Evolutionary conservation across 108 stramenopile genomes (phyloP), one percentile per base, ranked within the genome.

Genomic region (Cyclotella distinguenda): DNA sequence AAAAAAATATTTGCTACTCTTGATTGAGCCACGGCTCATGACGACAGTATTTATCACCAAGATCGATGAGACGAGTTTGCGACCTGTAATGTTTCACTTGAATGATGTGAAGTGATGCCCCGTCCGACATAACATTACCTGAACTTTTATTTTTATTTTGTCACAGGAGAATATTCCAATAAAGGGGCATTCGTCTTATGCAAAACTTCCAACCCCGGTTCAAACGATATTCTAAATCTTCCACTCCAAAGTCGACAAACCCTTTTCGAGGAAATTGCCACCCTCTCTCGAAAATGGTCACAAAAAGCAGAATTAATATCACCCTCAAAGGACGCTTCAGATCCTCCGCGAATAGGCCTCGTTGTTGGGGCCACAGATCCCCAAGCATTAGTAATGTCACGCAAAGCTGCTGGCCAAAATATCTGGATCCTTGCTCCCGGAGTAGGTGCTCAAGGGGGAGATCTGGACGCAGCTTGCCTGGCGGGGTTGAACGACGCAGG

Each of bases 341-440:
- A 75, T 10, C 74, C 71, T 16, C 82, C 82, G 33, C 54, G 66
- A n/a, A 57, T 99, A 12, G 98, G 97, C 4, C 80, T 99, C 11
- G 98, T 99, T 2, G 97, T 98, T 1, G 98, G 98, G 26, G 98
- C 98, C 15, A 99, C 98, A 7, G 97, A 98, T 66, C 60, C 92
- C 7, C 70, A 61, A 9, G 95, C 98, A 4, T 66, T 99, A 42
- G 19, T 34, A 7, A 72, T 70, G 8, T 91, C 92, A 12, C 86
- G 98, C 6, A 77, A 76, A 34, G 91, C 87, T 15, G 91, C 85
- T 2, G 88, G 88, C 4, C 85, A 80, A 3, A 78, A 66, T 1
- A 68, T 91, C 26, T 99, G 98, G 98, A 95, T 99, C 64, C 80
- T 99, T 8, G 94, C 97, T 7, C 98, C 98, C 3, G 98, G 98